These are phyloP conservation scores for Hypomyces perniciosus DNA, from an alignment of 2,329 filamentous ascomycete species.

Conservation along the genomic window DNA sequence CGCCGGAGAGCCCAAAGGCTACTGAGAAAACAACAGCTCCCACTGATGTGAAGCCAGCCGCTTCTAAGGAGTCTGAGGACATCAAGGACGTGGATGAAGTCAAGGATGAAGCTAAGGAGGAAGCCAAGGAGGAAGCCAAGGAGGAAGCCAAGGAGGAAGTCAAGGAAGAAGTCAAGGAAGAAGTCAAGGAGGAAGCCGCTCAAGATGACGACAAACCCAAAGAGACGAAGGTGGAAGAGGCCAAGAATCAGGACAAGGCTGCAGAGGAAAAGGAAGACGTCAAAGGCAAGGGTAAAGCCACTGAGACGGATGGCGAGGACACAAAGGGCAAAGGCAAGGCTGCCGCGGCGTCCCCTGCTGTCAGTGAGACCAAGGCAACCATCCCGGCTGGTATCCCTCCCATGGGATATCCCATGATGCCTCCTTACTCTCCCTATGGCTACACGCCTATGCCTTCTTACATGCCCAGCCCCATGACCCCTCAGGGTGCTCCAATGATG, in stretches of 20 bases:
- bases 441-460: slow-evolving; percentile 4
- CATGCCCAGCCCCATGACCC: slow-evolving; percentile 7
- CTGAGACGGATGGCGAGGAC: background rate
- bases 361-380: background rate
- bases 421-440: slow-evolving; percentile 10
- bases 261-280: background rate
- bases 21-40: background rate
- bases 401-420: slow-evolving; percentile 7
- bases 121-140: background rate
- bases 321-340: background rate
- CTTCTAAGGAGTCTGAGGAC: background rate
- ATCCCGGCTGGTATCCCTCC: background rate
- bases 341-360: background rate
- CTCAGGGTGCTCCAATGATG: slow-evolving; percentile 12
- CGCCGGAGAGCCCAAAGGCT: background rate
- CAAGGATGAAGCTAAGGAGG: background rate
- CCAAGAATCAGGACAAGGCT: background rate
- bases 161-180: background rate
- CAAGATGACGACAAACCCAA: background rate
- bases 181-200: background rate
- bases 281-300: background rate
- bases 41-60: background rate
- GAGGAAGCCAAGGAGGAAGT: background rate
- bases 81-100: background rate
- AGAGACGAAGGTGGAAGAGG: background rate